These are phyloP conservation scores for Gracilaria caudata DNA, from an alignment of 23 red algal genomes.

Conservation along the genomic window DNA sequence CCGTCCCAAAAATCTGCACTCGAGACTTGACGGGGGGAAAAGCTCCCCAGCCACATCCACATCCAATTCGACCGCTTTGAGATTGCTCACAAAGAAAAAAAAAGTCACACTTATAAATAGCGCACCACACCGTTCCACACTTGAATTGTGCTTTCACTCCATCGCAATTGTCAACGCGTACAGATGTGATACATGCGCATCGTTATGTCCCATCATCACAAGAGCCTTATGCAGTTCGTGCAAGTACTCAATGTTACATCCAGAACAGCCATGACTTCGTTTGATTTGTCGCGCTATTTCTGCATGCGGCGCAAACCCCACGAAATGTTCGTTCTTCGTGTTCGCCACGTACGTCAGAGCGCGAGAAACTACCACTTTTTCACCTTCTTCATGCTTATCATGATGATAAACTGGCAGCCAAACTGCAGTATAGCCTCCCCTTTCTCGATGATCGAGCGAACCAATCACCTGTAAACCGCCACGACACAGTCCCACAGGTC, in stretches of 20 bases:
- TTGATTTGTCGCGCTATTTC: slow-evolving; percentile 20
- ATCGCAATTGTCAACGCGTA: background rate
- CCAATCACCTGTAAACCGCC: slow-evolving; percentile 20
- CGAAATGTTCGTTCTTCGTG: background rate
- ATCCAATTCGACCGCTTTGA: too few species aligned
- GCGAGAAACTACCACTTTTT: background rate
- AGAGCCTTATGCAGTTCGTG: slow-evolving; percentile 17
- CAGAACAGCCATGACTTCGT: slow-evolving; percentile 4
- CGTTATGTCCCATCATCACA: background rate
- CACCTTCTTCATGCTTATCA: background rate
- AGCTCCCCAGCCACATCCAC: too few species aligned
- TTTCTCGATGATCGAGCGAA: slow-evolving; percentile 23
- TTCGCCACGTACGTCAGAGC: slow-evolving; percentile 28
- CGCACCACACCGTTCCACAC: background rate
- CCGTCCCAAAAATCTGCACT: too few species aligned
- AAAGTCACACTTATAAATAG: too few species aligned
- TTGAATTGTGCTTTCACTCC: slow-evolving; percentile 1
- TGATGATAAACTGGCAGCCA: slow-evolving; percentile 18
- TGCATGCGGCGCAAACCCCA: slow-evolving; percentile 21
- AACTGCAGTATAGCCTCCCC: slow-evolving; percentile 4
- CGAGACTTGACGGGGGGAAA: too few species aligned
- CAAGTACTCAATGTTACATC: slow-evolving; percentile 40
- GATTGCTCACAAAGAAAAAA: too few species aligned
- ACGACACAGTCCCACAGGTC: background rate
- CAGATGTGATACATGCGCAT: slow-evolving; percentile 22